Evolutionary conservation across 2,329 filamentous ascomycete genomes (phyloP), one percentile per base, ranked within the genome.

Genomic region (Cladosporium colombiae): DNA sequence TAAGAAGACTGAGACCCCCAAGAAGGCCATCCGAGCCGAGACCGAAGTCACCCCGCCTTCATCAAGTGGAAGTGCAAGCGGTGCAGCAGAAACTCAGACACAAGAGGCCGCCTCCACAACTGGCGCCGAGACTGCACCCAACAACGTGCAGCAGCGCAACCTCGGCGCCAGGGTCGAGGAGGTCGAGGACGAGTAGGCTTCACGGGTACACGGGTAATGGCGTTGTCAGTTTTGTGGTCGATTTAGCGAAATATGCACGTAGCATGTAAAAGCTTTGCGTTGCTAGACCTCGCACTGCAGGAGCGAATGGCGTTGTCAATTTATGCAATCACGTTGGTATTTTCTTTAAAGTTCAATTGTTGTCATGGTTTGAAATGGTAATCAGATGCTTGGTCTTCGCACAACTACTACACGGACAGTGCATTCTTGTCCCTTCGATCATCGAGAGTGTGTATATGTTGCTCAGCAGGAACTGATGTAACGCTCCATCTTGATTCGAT

Each of bases 101-200:
- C 25, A 53, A 10, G 70, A 50, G n/a, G 66, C 64, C 14, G 61
- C 70, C 27, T 66, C 67, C n/a, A 65, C 71, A 5, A 73, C 73
- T 10, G 72, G 70, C 10, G 64, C 69, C 5, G 70, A 73, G 59
- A 60, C 63, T 18, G 65, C 64, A 13, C 55, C 68, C 7, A 62
- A 33, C 33, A 64, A 57, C n/a, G 66, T 69, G 35, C 71, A 72
- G 49, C 70, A 72, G 63, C 68, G 72, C 55, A 71, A 69, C 44
- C 64, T 74, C 53, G 69, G 67, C 35, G 70, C 74, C 23, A 70
- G 66, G 49, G 74, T 75, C 23, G 74, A 75, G 66, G 74, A 75
- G 61, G 74, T 70, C 11, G 73, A 75, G 35, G 73, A 74, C 56
- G 72, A 74, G 29, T 67, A 62, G 46, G 16, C 18, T 29, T 29